Base-by-base conservation (phyloP, 768 basidiomycete species). In the Lyophyllum semitale region DNA sequence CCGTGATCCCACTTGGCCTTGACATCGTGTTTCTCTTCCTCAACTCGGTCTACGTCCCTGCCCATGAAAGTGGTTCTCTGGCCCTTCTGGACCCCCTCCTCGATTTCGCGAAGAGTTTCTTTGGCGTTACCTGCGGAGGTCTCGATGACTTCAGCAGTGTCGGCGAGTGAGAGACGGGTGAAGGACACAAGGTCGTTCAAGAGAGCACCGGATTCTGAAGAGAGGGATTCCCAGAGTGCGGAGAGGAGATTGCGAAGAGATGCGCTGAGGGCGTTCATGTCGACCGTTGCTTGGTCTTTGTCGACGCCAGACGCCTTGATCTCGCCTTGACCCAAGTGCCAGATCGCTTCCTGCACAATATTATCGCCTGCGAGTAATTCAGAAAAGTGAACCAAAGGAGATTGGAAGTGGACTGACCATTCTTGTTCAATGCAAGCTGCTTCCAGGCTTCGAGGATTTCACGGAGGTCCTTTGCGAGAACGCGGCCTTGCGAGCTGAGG, bases 111-210 rank as follows among this genome's bases (percentile, higher is more conserved):
- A 2, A 91, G 68, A 17, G 68, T 70, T 30, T 82, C 71, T 52
- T 87, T 87, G 0, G 83, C 77, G 1, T 63, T 58, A 3, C 74
- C 71, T 0, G 87, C 89, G 48, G 76, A 73, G 0, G 67, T 61
- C 59, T 88, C 83, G 18, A 89, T 55, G 17, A 78, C 68, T 48
- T 87, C 87, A 0, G 87, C 87, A 0, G 82, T 79, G 52, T 90
- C 86, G 0, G 88, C 87, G 41, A 89, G 70, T 2, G 85, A 78
- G 27, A 88, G 77, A 0, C 89, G 83, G 1, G 77, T 60, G 59
- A 89, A 83, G 26, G 87, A 88, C 5, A 84, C 75, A 60, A 89
- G 80, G 66, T 90, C 88, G 50, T 75, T 69, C 59, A 87, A 72
- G 23, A 88, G 70, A 30, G 77, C 76, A 40, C 72, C 69, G 13